Conservation (phyloP, 106 monocot genomes). For the Dioscorea dumetorum region DNA sequence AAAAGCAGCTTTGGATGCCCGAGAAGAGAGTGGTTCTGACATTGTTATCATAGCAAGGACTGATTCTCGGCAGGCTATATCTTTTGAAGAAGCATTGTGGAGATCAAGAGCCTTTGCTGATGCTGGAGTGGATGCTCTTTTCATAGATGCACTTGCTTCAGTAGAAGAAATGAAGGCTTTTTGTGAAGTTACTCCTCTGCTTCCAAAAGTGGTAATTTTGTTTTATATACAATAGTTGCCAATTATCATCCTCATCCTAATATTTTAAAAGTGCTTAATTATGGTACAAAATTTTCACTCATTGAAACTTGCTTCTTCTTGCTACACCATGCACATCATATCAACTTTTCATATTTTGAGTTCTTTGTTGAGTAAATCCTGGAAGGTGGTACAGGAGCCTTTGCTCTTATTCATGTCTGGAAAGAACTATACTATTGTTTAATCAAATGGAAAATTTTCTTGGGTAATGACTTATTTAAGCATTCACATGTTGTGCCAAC, state of each 20-base stretch:
- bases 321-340: no score
- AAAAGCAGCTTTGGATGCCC: slow-evolving; percentile 89
- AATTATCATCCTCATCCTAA: not conserved
- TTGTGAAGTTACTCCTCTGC: slow-evolving; percentile 68
- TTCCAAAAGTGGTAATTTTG: slow-evolving; percentile 85
- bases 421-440: no score
- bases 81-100: slow-evolving; percentile 83
- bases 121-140: slow-evolving; percentile 93
- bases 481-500: no score
- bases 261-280: not conserved
- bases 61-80: slow-evolving; percentile 89
- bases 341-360: no score
- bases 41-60: slow-evolving; percentile 89
- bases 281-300: no score
- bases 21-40: slow-evolving; percentile 87
- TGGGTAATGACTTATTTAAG: no score
- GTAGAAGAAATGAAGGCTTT: slow-evolving; percentile 93
- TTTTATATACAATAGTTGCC: not conserved
- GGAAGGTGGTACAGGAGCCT: no score
- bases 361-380: no score
- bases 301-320: no score
- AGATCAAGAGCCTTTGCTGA: slow-evolving; percentile 92
- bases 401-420: no score
- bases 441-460: no score
- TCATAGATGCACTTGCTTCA: slow-evolving; percentile 92